Percentiles rank a stretch among this genome's conserved stretches.
Conservation (phyloP, 306 rosid species). For the Pyrus betulifolia region DNA sequence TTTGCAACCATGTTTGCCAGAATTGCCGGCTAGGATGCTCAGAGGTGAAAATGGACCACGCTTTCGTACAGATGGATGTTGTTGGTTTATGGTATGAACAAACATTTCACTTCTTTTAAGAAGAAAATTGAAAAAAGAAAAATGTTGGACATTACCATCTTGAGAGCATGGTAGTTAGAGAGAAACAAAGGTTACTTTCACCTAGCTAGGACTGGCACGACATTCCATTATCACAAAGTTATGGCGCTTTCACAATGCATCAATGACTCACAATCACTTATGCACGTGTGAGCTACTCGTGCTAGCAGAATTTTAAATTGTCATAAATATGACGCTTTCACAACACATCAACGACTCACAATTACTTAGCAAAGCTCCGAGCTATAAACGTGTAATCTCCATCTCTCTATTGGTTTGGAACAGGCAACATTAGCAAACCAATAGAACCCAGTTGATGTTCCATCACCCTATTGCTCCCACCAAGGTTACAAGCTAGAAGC, state of each 20-base stretch:
- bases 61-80: conserved; percentile 15
- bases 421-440: background rate
- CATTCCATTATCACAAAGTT: background rate
- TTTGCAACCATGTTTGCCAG: background rate
- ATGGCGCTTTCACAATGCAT: background rate
- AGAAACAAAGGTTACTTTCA: background rate
- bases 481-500: conserved; percentile 1
- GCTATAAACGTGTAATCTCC: background rate
- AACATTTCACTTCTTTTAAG: conserved; percentile 17
- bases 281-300: no score
- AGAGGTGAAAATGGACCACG: conserved; percentile 31
- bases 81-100: conserved; percentile 15
- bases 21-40: conserved; percentile 32
- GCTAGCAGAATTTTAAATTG: no score
- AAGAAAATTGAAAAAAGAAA: background rate
- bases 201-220: background rate
- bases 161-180: background rate
- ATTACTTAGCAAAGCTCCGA: no score
- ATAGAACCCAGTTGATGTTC: background rate
- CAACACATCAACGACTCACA: no score
- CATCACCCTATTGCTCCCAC: background rate
- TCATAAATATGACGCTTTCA: no score
- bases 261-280: background rate
- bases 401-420: background rate
- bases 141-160: background rate